Base-by-base conservation (phyloP, 495 filamentous ascomycete genomes). In the Cercophora scortea region DNA sequence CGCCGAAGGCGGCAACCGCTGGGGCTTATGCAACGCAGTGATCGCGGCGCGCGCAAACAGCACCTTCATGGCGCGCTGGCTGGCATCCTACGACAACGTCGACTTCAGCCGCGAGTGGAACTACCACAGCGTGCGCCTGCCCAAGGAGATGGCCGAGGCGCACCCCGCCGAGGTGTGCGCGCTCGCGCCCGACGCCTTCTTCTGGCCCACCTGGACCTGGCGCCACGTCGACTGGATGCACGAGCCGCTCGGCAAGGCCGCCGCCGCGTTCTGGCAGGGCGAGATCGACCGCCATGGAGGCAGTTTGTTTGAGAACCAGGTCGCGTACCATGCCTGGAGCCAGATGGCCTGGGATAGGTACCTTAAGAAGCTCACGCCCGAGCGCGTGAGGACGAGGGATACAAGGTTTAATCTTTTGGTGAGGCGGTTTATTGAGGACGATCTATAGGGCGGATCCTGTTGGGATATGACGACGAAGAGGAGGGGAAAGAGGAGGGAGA, bases 161-260 rank as follows among this genome's bases (percentile, higher is more conserved):
- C 61, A 71, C 42, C 66, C 65, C 0, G 52, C 65, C 12, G 71
- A 75, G 36, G 62, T 74, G 19, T 77, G 74, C 62, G 48, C 65
- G 10, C 49, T 77, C 15, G 60, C 74, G 0, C 72, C 74, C 6
- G 61, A 66, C 32, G 62, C 64, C 25, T 77, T 77, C 58, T 75
- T 74, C 57, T 77, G 74, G 74, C 74, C 74, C 6, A 75, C 71
- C 4, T 77, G 74, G 74, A 75, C 73, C 0, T 71, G 66, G 58
- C 53, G 60, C 39, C 69, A 75, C 52, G 61, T 75, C 43, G 61
- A 70, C 41, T 77, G 69, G 54, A 77, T 77, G 74, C 71, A 77
- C 49, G 52, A 69, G 46, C 55, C 54, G 25, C 56, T 77, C 6
- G 61, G 55, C 19, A 53, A 49, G 1, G 51, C 65, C 8, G 62